These are phyloP conservation scores for Aspergillus sclerotioniger DNA, from an alignment of 495 filamentous ascomycete genomes.

Conservation along the genomic window DNA sequence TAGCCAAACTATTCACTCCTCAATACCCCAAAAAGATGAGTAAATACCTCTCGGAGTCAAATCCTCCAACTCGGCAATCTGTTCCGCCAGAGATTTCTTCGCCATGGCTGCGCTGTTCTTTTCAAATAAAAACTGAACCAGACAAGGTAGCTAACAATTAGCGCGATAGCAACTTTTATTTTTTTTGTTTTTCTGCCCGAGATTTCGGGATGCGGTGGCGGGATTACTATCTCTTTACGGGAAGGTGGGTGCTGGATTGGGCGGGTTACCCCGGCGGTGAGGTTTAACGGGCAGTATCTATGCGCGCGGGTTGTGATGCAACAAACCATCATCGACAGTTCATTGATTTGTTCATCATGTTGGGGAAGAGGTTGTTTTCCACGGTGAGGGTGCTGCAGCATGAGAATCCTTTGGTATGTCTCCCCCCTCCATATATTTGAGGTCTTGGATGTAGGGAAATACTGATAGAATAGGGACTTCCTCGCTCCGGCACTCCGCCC, in stretches of 20 bases:
- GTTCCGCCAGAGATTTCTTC: conserved; percentile 54
- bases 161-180: conserved; percentile 1
- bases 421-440: not conserved
- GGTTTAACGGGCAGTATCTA: conserved; percentile 28
- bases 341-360: conserved; percentile 12
- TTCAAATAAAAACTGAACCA: not conserved
- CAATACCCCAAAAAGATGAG: conserved; percentile 1
- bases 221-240: conserved; percentile 18
- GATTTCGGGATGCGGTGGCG: conserved; percentile 27
- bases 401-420: conserved; percentile 83
- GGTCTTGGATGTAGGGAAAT: not conserved
- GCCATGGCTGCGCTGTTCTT: conserved; percentile 16
- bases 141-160: not conserved
- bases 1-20: not conserved
- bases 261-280: conserved; percentile 25
- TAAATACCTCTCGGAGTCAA: conserved; percentile 58
- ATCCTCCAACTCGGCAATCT: conserved; percentile 63
- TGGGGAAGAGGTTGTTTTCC: conserved; percentile 55
- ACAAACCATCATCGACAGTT: too few relatives aligned
- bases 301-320: not conserved
- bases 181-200: conserved; percentile 37
- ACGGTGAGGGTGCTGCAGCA: conserved; percentile 63
- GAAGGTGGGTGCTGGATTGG: not conserved
- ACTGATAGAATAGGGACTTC: conserved; percentile 63
- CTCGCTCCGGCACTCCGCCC: conserved; percentile 68